Evolutionary conservation across 1,284 basidiomycete genomes (phyloP), one percentile per base, ranked within the genome.

Genomic region (Rhodotorula sp.): DNA sequence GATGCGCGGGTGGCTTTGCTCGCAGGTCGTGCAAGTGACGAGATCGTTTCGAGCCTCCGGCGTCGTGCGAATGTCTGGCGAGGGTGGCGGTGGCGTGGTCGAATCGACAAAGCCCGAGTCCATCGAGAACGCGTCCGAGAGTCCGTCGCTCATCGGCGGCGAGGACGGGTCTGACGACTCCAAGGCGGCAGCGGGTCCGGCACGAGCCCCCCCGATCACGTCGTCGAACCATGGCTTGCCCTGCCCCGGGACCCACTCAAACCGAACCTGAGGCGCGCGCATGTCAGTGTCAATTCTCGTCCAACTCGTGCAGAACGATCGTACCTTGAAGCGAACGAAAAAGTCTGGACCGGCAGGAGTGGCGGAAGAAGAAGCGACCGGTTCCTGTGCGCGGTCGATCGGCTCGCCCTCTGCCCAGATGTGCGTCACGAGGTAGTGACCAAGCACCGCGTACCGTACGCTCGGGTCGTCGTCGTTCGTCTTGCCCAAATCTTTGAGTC

Each of bases 331-430:
- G 3, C 70, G 47, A 20, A 71, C 70, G 60, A 60, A 62, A 18
- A 39, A 52, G 26, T 56, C 46, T 63, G 57, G 48, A 52, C 62
- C 14, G 46, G 21, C 18, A 31, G 58, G 31, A 52, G 12, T 48
- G 39, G 47, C 31, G 29, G 8, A 3, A 8, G 47, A 3, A 26
- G 60, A 8, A 5, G 23, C 58, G 29, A 10, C 47, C 14, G 34
- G 31, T 6, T 47, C 39, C 8, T 29, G 3, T 18, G 46, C n/a
- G 16, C 21, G 26, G 21, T 65, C 43, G 52, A 54, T 58, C 3
- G 75, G 60, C 46, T 76, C 73, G 15, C 67, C 73, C 61, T 78
- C 73, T 3, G 70, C 65, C 72, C 72, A 74, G 12, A 74, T 62
- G 23, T 69, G 51, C 20, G 65, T 68, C 12, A 74, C 67, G 15